Evolutionary conservation across 2,329 filamentous ascomycete species (phyloP).

Genomic region (Graphiopsis chlorocephala): DNA sequence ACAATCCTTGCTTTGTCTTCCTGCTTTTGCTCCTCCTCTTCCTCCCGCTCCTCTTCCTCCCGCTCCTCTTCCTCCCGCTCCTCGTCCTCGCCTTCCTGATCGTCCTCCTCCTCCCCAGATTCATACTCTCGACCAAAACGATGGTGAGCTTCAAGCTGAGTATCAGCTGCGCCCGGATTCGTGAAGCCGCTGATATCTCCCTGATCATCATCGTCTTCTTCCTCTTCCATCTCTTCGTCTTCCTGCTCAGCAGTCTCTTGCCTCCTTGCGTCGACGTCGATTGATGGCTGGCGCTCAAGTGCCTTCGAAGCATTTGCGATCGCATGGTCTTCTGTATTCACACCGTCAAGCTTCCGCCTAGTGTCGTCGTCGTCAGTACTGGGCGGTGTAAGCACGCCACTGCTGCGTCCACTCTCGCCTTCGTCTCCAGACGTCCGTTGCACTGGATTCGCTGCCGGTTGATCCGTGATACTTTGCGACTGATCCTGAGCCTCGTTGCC

Average conservation of each 20-base stretch:
- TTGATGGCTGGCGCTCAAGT: not conserved
- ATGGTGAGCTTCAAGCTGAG: constrained; percentile 14
- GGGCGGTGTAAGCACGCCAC: constrained; percentile 34
- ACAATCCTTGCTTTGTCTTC: not conserved
- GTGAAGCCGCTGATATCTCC: constrained; percentile 15
- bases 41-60: not conserved
- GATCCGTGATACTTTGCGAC: not conserved
- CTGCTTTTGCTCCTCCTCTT: not conserved
- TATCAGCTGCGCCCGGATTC: constrained; percentile 11
- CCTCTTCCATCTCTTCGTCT: constrained; percentile 18
- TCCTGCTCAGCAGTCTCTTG: constrained; percentile 20
- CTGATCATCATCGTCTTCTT: constrained; percentile 7
- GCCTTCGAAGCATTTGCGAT: not conserved
- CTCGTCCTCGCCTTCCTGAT: too few relatives aligned
- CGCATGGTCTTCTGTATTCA: not conserved
- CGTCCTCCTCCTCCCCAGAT: not conserved
- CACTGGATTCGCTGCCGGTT: not conserved
- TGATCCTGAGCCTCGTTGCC: not conserved
- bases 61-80: not conserved
- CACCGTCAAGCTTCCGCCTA: constrained; percentile 15
- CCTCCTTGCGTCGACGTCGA: constrained; percentile 5
- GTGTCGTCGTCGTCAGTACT: constrained; percentile 29
- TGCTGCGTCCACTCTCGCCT: constrained; percentile 10
- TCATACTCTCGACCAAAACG: not conserved
- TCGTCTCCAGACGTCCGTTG: not conserved